These are phyloP conservation scores for Terana coerulea DNA, from an alignment of 768 basidiomycete species.

Conservation along the genomic window DNA sequence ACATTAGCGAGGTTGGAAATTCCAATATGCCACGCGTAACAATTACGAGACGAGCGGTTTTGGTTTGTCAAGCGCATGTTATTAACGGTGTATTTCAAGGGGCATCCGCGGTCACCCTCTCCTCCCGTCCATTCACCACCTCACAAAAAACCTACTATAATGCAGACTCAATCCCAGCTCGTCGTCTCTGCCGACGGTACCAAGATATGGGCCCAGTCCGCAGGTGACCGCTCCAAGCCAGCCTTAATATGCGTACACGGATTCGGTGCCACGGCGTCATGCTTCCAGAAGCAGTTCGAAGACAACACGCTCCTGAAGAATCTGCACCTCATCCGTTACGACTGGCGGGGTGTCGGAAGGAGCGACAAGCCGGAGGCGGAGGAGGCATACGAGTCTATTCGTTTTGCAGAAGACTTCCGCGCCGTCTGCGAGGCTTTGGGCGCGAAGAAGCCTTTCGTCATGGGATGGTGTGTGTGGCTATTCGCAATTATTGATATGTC, in stretches of 20 bases:
- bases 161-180: neutral
- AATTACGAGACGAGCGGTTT: too few species aligned
- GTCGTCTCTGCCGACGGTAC: slow-evolving; percentile 38
- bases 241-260: slow-evolving; percentile 42
- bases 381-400: slow-evolving; percentile 20
- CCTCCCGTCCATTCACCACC: too few species aligned
- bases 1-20: too few species aligned
- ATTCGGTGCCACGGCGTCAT: slow-evolving; percentile 31
- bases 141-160: too few species aligned
- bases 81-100: too few species aligned
- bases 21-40: too few species aligned
- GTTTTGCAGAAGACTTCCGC: slow-evolving; percentile 27
- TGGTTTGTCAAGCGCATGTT: too few species aligned
- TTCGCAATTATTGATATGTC: neutral
- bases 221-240: slow-evolving; percentile 34
- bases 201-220: slow-evolving; percentile 36
- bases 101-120: too few species aligned
- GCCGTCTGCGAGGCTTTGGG: slow-evolving; percentile 25
- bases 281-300: slow-evolving; percentile 36
- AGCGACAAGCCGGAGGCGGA: slow-evolving; percentile 21
- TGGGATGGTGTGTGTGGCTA: slow-evolving; percentile 20
- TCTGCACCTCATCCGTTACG: slow-evolving; percentile 30
- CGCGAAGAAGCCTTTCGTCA: slow-evolving; percentile 19
- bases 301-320: slow-evolving; percentile 26
- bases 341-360: slow-evolving; percentile 29